These are phyloP conservation scores for Osmanthus fragrans DNA, from an alignment of 257 asterid species.

Conservation along the genomic window DNA sequence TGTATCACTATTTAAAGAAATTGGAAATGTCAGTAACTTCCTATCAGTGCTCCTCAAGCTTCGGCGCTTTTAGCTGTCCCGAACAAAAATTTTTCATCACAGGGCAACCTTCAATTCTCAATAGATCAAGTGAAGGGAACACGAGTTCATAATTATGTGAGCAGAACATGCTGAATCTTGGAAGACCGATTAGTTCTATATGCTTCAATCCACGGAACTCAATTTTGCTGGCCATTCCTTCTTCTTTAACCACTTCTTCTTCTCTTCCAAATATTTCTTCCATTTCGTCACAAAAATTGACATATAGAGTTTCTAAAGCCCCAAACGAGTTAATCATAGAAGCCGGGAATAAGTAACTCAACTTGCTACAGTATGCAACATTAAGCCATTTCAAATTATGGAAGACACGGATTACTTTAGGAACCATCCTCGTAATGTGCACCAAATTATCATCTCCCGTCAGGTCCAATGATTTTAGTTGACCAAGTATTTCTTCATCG, in stretches of 20 bases:
- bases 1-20: too few species aligned
- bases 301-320: neutral
- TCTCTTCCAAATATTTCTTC: neutral
- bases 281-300: neutral
- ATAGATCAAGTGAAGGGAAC: constrained; percentile 7
- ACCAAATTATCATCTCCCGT: neutral
- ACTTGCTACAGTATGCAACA: neutral
- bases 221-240: neutral
- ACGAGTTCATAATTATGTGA: neutral
- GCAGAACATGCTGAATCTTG: neutral
- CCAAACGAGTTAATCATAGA: neutral
- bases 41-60: neutral
- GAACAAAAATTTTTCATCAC: neutral
- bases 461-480: neutral
- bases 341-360: neutral
- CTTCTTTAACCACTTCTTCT: neutral
- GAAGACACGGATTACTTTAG: constrained; percentile 1
- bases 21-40: too few species aligned
- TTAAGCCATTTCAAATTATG: neutral
- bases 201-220: neutral
- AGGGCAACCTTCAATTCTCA: neutral
- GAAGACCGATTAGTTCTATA: neutral
- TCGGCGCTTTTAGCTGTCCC: neutral
- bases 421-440: constrained; percentile 8
- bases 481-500: neutral